Conservation (phyloP, 2,329 filamentous ascomycete genomes). For the Curvularia spicifera region DNA sequence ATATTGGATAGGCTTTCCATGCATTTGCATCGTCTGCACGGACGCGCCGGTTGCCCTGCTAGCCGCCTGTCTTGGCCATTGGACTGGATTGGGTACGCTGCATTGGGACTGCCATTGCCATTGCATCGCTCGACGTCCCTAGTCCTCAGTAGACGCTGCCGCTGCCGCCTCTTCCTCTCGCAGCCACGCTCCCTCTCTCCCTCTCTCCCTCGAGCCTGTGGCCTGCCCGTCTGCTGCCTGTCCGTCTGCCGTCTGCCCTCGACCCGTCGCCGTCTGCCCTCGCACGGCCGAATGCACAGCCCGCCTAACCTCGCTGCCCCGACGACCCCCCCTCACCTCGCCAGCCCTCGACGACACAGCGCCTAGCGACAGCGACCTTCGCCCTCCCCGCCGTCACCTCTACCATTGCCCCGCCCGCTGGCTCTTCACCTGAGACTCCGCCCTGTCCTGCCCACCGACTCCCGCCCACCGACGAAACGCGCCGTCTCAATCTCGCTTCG, state of each 20-base stretch:
- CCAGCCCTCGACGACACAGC: slow-evolving; percentile 22
- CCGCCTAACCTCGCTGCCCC: slow-evolving; percentile 8
- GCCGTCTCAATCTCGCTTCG: slow-evolving; percentile 49
- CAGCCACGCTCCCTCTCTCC: neutral
- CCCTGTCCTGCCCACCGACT: slow-evolving; percentile 20
- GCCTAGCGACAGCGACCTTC: slow-evolving; percentile 13
- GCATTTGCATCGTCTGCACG: slow-evolving; percentile 1
- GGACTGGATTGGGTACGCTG: too few relatives aligned
- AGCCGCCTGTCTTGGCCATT: slow-evolving; percentile 19
- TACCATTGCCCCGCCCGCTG: slow-evolving; percentile 11
- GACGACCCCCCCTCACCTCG: slow-evolving; percentile 12
- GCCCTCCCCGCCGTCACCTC: slow-evolving; percentile 12
- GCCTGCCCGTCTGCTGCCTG: neutral
- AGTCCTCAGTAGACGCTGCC: neutral
- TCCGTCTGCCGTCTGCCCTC: too few relatives aligned
- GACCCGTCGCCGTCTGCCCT: neutral
- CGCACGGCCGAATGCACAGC: slow-evolving; percentile 8
- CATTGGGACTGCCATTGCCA: neutral
- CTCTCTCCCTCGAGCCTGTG: neutral
- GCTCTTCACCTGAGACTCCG: slow-evolving; percentile 33
- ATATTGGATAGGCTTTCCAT: slow-evolving; percentile 16
- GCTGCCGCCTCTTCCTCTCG: neutral
- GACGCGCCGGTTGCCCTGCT: slow-evolving; percentile 18
- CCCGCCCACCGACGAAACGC: slow-evolving; percentile 35
- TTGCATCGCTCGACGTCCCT: slow-evolving; percentile 6